Base-by-base conservation (phyloP, 345 rosid genomes). In the Streptanthus diversifolius region DNA sequence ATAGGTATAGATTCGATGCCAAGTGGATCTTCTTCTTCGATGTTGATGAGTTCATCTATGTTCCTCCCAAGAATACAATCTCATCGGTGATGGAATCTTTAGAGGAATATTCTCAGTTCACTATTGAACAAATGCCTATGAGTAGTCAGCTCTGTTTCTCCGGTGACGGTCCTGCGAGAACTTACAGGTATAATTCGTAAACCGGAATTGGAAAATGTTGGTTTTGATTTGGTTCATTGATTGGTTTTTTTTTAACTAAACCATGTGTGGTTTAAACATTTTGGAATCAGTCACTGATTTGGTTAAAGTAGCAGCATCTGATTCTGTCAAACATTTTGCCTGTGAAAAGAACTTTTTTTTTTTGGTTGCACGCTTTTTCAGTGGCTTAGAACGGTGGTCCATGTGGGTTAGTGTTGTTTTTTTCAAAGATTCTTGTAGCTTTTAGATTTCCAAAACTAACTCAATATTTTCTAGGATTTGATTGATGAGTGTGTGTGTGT, bases 1-100 rank as follows among this genome's bases (percentile, higher is more conserved):
- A 93, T 65, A 72, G 96, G 15, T 86, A 93, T 72, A 87, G 79
- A 68, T 86, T 84, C 67, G 73, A 70, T 85, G 79, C 97, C 0
- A 87, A 83, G 59, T 93, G 98, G 98, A 84, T 88, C 51, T 90
- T 92, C 86, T 92, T 90, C 80, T 92, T 88, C 68, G 98, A 92
- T 64, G 84, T 90, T 51, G 98, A 93, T 72, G 98, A 93, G 84
- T 93, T 63, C 51, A 78, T 93, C 32, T 80, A 80, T 64, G 81
- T 89, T 32, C 87, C 90, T 0, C 77, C 82, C 0, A 79, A 82
- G 79, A 75, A 24, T 29, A 87, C 88, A 5, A 73, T 93, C 47
- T 75, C 74, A 30, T 71, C 97, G 40, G 91, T 87, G 67, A 56
- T 90, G 77, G 83, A 85, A 80, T 82, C 89, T 17, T 88, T 90